A percentile compares a stretch with the other conserved stretches of the same genome.
Evolutionary conservation across 345 rosid species (phyloP).

Genomic region (Syzygium aqueum): DNA sequence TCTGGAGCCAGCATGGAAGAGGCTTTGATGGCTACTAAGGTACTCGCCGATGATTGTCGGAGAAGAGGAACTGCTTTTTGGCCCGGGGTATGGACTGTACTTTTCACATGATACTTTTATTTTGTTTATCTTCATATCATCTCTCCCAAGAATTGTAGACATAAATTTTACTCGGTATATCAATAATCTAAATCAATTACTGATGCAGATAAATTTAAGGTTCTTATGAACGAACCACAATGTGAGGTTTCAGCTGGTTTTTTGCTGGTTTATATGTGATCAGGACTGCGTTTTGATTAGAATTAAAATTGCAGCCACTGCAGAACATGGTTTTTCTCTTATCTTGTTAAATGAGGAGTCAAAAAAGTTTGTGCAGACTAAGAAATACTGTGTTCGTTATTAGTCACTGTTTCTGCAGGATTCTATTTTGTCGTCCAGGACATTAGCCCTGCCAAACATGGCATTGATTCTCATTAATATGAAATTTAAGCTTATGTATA

Average conservation of each 20-base stretch:
- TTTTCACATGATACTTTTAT: background rate
- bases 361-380: background rate
- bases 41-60: constrained; percentile 66
- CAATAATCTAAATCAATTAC: background rate
- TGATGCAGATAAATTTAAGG: background rate
- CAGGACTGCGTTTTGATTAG: background rate
- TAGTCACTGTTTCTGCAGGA: background rate
- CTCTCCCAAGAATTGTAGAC: background rate
- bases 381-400: background rate
- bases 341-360: background rate
- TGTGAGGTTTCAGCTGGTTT: background rate
- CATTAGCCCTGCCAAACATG: background rate
- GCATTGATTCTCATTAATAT: background rate
- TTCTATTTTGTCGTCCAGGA: background rate
- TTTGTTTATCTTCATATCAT: background rate
- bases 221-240: background rate
- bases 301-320: background rate
- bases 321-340: background rate
- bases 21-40: constrained; percentile 61
- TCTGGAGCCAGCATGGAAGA: constrained; percentile 74
- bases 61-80: constrained; percentile 83
- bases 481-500: background rate
- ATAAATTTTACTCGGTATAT: too few relatives aligned
- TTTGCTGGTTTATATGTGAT: background rate
- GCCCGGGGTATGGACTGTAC: constrained; percentile 54